Percentiles rank a stretch among this genome's conserved stretches.
Conservation (phyloP, 352 stramenopile genomes). For the Elongisporangium undulatum region DNA sequence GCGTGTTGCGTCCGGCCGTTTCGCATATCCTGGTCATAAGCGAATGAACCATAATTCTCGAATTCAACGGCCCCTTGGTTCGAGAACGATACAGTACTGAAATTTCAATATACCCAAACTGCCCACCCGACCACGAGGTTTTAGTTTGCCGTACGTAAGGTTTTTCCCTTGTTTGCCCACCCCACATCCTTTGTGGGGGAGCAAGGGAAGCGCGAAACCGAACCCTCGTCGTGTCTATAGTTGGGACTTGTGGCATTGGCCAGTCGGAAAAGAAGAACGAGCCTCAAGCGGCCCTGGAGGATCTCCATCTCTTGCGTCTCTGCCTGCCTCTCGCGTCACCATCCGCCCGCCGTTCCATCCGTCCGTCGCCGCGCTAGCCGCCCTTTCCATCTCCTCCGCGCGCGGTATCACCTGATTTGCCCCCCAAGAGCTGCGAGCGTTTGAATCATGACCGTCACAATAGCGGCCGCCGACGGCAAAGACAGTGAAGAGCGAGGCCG, state of each 20-base stretch:
- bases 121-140: neutral
- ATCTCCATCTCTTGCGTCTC: neutral
- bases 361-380: neutral
- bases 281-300: neutral
- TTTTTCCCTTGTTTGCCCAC: neutral
- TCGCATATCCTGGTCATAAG: neutral
- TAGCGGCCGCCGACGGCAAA: constrained; percentile 36
- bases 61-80: neutral
- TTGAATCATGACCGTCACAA: constrained; percentile 3
- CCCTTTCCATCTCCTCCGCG: neutral
- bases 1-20: neutral
- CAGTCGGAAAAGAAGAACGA: neutral
- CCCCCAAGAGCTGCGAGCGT: neutral
- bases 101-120: neutral
- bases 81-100: neutral
- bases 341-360: neutral
- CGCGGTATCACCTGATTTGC: neutral
- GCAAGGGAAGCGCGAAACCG: neutral
- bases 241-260: neutral
- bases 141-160: neutral
- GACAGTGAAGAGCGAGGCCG: constrained; percentile 70
- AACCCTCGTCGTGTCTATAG: neutral
- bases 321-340: constrained; percentile 1
- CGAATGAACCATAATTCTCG: neutral
- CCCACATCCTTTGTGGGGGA: neutral